phyloP scores from a whole-genome alignment of 176 grass and related monocot genomes.

The Bolboschoenus planiculmis region DNA sequence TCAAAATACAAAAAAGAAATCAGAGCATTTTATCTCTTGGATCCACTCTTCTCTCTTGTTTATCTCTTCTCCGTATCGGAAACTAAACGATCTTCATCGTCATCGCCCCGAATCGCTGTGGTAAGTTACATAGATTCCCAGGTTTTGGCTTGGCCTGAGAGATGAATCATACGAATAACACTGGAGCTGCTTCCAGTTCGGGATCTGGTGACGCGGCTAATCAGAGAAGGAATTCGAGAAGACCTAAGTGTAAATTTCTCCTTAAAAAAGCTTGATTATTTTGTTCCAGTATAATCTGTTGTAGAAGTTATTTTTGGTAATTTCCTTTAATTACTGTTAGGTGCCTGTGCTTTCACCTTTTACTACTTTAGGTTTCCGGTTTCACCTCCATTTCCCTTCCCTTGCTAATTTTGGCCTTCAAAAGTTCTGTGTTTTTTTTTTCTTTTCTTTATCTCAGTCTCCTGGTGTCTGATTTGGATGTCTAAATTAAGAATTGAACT shows the following conservation, averaged over 20 bases:
- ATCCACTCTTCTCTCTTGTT: background rate
- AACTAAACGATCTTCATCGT: background rate
- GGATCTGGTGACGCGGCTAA: constrained; percentile 8
- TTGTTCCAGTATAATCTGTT: background rate
- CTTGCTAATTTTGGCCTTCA: constrained; percentile 5
- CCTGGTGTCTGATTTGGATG: background rate
- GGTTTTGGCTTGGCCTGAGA: background rate
- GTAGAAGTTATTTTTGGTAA: background rate
- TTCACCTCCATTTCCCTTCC: background rate
- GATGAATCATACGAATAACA: constrained; percentile 23
- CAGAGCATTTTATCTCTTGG: background rate
- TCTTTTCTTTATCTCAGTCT: background rate
- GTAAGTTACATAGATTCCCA: background rate
- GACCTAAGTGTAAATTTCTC: constrained; percentile 23
- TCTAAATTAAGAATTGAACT: background rate
- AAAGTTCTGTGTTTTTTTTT: background rate
- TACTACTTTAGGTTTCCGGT: background rate
- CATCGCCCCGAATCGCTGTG: background rate
- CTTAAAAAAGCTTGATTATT: background rate
- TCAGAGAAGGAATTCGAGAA: constrained; percentile 14
- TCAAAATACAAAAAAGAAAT: background rate
- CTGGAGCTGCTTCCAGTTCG: constrained; percentile 5
- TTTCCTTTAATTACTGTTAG: constrained; percentile 8
- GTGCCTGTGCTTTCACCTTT: background rate
- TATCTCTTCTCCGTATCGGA: background rate